Evolutionary conservation across 1,139 yeast genomes (phyloP), one percentile per base, ranked within the genome.

Genomic region (Geotrichum bryndzae): DNA sequence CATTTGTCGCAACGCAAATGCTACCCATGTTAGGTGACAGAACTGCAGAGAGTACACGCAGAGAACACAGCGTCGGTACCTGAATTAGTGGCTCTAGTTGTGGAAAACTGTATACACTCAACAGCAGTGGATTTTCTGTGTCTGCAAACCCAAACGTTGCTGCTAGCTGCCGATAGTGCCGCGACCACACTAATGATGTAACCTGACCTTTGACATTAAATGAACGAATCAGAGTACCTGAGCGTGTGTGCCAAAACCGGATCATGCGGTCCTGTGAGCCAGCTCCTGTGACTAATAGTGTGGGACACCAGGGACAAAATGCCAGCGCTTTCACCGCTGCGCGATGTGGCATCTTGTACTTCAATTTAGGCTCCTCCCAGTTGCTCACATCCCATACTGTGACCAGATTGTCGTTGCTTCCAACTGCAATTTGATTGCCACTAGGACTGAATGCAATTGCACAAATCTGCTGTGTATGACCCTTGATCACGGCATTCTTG

Each of bases 291-390:
- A 90, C 95, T 60, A 88, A 74, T 33, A 88, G 73, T 53, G 87
- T 82, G 59, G 82, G 83, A 65, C 88, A 87, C 84, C 87, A 87
- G 0, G 96, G 96, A 72, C 95, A 88, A 77, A 86, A 88, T 29
- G 90, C 84, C 64, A 88, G 78, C 0, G 95, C 95, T 72, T 88
- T 88, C 0, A 88, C 91, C 0, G 96, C 96, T 0, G 96, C 95
- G 53, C 80, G 79, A 69, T 88, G 96, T 1, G 80, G 82, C 41
- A 88, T 74, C 3, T 73, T 69, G 68, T 78, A 81, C 62, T 74
- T 75, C 58, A 82, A 67, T n/a, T 62, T 69, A 0, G 91, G 90
- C 0, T 67, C 62, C 0, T 63, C 57, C 7, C 76, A 65, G 61
- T 79, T 73, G 0, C 75, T 63, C 8, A 87, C 78, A 67, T 85